Conservation (phyloP, 164 flowering plant genomes). For the Vitis rotundifolia region DNA sequence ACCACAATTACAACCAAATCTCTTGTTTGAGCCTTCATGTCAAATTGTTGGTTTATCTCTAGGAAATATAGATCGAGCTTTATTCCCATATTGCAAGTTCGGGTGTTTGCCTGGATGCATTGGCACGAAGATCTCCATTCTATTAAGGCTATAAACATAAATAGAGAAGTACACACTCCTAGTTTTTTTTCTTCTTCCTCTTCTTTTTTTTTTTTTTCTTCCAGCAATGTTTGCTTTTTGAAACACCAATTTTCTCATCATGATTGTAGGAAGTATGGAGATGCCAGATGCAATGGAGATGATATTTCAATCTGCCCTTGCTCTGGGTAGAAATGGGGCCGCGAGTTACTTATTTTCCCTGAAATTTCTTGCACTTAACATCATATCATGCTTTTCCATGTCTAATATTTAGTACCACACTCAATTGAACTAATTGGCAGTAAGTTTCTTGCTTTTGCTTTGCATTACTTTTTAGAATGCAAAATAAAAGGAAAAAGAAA, state of each 20-base stretch:
- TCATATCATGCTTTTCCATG: background rate
- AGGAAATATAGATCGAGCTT: background rate
- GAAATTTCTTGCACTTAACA: slow-evolving; percentile 10
- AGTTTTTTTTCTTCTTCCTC: too few relatives aligned
- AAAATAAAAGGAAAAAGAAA: too few relatives aligned
- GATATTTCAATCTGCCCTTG: slow-evolving; percentile 86
- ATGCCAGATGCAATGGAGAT: slow-evolving; percentile 98
- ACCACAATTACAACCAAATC: background rate
- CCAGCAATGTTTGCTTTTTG: background rate
- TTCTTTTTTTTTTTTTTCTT: too few relatives aligned
- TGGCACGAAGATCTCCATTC: too few relatives aligned
- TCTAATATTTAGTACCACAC: background rate
- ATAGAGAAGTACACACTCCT: too few relatives aligned
- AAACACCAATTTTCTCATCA: background rate
- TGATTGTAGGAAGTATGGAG: slow-evolving; percentile 62
- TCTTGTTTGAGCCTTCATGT: background rate
- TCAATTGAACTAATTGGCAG: too few relatives aligned
- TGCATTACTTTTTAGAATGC: too few relatives aligned
- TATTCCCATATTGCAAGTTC: background rate
- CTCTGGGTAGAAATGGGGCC: slow-evolving; percentile 79
- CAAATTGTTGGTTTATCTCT: background rate
- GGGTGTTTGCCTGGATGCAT: background rate
- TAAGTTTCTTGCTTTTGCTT: too few relatives aligned
- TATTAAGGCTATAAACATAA: too few relatives aligned
- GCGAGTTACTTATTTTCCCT: slow-evolving; percentile 46